Conservation (phyloP, 2,329 filamentous ascomycete species). For the Aspergillus versicolor region DNA sequence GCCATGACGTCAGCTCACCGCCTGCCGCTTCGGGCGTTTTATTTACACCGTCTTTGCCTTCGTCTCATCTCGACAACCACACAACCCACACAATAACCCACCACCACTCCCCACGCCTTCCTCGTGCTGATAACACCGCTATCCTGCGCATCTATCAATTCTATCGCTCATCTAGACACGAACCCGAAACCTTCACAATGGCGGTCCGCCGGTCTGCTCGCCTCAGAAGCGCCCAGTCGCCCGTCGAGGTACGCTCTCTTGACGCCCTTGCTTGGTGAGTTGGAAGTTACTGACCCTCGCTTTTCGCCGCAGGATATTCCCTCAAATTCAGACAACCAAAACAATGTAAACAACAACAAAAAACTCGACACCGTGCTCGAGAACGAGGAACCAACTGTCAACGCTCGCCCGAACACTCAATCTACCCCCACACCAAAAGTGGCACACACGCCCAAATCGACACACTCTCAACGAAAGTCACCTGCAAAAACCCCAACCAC, state of each 20-base stretch:
- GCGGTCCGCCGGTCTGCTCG: conserved; percentile 43
- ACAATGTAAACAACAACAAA: conserved; percentile 7
- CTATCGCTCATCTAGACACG: too few species aligned
- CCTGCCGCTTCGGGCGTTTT: conserved; percentile 7
- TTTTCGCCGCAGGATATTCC: conserved; percentile 10
- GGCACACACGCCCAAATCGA: conserved; percentile 24
- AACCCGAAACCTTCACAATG: conserved; percentile 22
- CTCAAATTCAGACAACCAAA: conserved; percentile 7
- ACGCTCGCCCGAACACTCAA: conserved; percentile 24
- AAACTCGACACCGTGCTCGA: conserved; percentile 49
- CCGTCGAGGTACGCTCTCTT: conserved; percentile 32
- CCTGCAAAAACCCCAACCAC: conserved; percentile 37
- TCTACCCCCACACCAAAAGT: conserved; percentile 9
- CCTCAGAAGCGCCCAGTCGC: conserved; percentile 31
- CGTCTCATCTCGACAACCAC: background rate
- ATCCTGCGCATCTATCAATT: too few species aligned
- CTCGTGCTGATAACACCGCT: background rate
- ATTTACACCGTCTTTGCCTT: conserved; percentile 8
- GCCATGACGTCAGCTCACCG: conserved; percentile 11
- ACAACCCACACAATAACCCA: background rate
- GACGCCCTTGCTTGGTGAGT: conserved; percentile 8
- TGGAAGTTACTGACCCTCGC: conserved; percentile 8
- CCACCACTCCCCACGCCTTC: background rate
- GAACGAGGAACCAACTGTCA: conserved; percentile 43
- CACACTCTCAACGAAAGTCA: conserved; percentile 13